phyloP scores from a whole-genome alignment of 768 basidiomycete species.

The Pisolithus orientalis region DNA sequence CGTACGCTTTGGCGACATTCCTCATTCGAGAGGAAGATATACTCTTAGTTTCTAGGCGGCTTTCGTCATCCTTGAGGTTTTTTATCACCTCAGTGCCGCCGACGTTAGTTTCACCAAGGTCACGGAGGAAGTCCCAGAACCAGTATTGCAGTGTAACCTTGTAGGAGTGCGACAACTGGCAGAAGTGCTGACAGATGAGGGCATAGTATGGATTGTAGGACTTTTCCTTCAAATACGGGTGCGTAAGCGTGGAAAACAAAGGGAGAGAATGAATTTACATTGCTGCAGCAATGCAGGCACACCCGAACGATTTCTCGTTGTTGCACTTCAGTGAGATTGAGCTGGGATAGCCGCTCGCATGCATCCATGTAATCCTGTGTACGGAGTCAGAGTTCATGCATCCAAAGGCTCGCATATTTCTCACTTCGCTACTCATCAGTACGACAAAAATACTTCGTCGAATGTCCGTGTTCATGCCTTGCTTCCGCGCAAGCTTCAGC shows the following conservation, averaged over 20 bases:
- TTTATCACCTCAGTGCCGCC: slow-evolving; percentile 78
- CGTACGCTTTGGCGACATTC: slow-evolving; percentile 82
- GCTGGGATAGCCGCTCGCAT: slow-evolving; percentile 79
- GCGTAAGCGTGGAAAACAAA: neutral
- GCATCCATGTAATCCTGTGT: slow-evolving; percentile 92
- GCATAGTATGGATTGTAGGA: slow-evolving; percentile 94
- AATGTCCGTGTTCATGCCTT: slow-evolving; percentile 99
- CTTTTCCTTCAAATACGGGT: slow-evolving; percentile 51
- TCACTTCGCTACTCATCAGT: slow-evolving; percentile 91
- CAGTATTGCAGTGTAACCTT: slow-evolving; percentile 92
- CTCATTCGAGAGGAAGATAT: slow-evolving; percentile 51
- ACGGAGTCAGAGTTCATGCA: neutral
- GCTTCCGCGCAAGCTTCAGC: slow-evolving; percentile 78
- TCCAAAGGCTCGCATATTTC: slow-evolving; percentile 14
- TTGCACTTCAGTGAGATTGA: slow-evolving; percentile 82
- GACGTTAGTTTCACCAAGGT: slow-evolving; percentile 77
- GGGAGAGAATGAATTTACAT: slow-evolving; percentile 42
- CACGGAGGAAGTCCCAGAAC: slow-evolving; percentile 94
- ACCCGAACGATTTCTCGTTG: slow-evolving; percentile 95
- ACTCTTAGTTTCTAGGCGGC: slow-evolving; percentile 38
- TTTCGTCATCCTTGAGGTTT: slow-evolving; percentile 42
- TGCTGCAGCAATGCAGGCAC: slow-evolving; percentile 85
- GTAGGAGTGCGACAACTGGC: slow-evolving; percentile 71
- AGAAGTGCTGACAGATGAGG: slow-evolving; percentile 80
- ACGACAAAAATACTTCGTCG: slow-evolving; percentile 87